Conservation (phyloP, 768 basidiomycete species). For the Mycena maculata region DNA sequence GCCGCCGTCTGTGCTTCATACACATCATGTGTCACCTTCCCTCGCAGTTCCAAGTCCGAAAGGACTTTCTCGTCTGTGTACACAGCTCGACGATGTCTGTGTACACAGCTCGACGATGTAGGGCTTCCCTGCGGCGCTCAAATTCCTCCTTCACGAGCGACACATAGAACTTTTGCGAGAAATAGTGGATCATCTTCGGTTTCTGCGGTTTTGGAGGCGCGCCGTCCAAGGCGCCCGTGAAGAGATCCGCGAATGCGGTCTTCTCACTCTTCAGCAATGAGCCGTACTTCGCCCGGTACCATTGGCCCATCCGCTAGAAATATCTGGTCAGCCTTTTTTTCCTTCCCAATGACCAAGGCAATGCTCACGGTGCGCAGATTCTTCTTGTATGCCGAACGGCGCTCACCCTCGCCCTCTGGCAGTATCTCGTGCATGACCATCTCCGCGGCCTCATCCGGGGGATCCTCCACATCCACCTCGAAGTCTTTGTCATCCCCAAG, state of each 20-base stretch:
- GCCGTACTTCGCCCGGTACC: neutral
- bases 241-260: neutral
- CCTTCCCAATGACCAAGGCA: neutral
- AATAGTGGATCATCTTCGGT: neutral
- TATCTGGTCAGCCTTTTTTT: neutral
- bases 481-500: too few species aligned
- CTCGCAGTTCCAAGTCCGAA: neutral
- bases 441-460: too few species aligned
- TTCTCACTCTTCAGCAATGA: too few species aligned
- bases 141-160: neutral
- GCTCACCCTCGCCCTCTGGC: neutral
- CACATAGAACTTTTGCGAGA: neutral
- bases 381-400: neutral
- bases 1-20: neutral
- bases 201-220: constrained; percentile 5
- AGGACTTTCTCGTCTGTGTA: neutral
- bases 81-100: neutral
- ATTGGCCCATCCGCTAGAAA: neutral
- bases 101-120: neutral
- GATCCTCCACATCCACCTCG: too few species aligned
- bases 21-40: neutral
- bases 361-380: neutral
- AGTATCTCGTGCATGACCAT: too few species aligned
- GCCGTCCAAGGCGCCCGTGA: neutral
- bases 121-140: too few species aligned